These are phyloP conservation scores for Mucor ambiguus DNA, from an alignment of 371 early-diverging fungal species.

Conservation along the genomic window DNA sequence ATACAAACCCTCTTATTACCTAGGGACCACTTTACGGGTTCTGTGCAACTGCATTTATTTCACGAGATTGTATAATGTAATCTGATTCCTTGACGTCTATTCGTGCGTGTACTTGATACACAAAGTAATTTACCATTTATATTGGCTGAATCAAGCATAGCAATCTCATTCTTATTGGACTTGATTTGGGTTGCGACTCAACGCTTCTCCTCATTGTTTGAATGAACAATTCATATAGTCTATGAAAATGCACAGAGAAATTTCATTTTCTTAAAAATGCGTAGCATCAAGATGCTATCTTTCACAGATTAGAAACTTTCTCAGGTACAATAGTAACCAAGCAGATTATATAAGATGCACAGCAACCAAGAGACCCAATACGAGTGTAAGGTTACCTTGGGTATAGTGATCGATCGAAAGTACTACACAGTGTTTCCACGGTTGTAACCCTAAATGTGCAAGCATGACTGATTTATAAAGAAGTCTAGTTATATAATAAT, in stretches of 20 bases:
- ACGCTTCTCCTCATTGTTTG: too few species aligned
- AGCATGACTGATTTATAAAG: neutral
- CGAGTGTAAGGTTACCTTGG: neutral
- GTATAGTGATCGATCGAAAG: neutral
- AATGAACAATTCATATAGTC: too few species aligned
- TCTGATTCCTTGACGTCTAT: neutral
- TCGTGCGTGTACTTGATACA: neutral
- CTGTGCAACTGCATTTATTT: neutral
- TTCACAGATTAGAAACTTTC: neutral
- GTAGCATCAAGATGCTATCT: neutral
- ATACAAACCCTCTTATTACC: neutral
- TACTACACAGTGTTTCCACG: neutral
- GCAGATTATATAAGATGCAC: neutral
- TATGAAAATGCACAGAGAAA: neutral
- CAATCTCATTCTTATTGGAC: neutral
- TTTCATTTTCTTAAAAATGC: neutral
- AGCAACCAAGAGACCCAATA: neutral
- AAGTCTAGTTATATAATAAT: neutral
- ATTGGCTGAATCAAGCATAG: neutral
- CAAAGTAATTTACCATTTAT: neutral
- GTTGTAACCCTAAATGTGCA: neutral
- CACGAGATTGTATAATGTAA: neutral
- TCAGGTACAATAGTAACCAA: neutral
- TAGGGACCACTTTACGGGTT: neutral
- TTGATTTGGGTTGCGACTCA: neutral